Conservation (phyloP, 768 basidiomycete genomes). For the Phaeotremella fagi region DNA sequence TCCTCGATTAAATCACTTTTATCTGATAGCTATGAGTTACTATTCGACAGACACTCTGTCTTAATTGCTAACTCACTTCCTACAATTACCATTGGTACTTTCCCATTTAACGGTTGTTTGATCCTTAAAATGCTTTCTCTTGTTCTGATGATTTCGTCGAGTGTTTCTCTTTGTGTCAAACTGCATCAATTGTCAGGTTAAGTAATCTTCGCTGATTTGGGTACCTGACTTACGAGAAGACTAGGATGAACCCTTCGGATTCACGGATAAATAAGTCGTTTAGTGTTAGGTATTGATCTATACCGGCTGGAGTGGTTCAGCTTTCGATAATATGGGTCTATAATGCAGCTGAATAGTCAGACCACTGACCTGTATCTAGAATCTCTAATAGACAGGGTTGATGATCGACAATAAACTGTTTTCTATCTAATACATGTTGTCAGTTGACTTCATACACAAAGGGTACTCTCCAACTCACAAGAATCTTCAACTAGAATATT, state of each 20-base stretch:
- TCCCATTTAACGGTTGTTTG: conserved; percentile 56
- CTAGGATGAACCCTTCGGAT: conserved; percentile 41
- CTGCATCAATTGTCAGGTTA: too few relatives aligned
- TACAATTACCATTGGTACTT: conserved; percentile 77
- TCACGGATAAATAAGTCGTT: conserved; percentile 28
- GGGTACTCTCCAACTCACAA: conserved; percentile 9
- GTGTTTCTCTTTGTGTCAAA: conserved; percentile 72
- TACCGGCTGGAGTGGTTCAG: conserved; percentile 16
- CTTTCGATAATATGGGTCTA: too few relatives aligned
- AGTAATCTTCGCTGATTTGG: too few relatives aligned
- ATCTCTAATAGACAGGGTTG: conserved; percentile 28
- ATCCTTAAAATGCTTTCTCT: conserved; percentile 76
- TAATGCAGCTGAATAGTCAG: not conserved
- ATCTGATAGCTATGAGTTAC: conserved; percentile 12
- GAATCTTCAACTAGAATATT: conserved; percentile 30
- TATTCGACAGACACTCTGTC: too few relatives aligned
- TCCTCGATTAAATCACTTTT: conserved; percentile 69
- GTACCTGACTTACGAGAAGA: conserved; percentile 56
- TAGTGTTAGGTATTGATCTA: conserved; percentile 24
- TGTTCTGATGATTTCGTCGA: conserved; percentile 72
- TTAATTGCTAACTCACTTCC: conserved; percentile 62
- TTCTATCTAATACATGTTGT: conserved; percentile 14
- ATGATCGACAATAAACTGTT: conserved; percentile 22
- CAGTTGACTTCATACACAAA: not conserved
- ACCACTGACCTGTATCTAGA: conserved; percentile 20